Base-by-base conservation (phyloP, 208 protist species). In the Wallacemonas sp. region DNA sequence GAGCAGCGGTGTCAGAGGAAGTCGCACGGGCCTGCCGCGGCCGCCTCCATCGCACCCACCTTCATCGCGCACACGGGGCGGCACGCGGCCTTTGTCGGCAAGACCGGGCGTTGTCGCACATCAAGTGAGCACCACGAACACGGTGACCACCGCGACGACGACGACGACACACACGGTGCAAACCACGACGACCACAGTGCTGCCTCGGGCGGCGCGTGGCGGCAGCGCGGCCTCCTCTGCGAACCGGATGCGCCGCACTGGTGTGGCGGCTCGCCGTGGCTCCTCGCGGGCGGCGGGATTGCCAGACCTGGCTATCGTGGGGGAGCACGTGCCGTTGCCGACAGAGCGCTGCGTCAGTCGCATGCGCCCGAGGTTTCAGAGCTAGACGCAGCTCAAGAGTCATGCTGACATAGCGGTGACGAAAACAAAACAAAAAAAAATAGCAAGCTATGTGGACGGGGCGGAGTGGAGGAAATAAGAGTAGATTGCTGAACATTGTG, bases 381-480 rank as follows among this genome's bases (percentile, higher is more conserved):
- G 44, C 44, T 49, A 49, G 22, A 49, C 17, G 9, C n/a, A n/a
- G n/a, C n/a, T n/a, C n/a, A n/a, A n/a, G n/a, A n/a, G n/a, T n/a
- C n/a, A n/a, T n/a, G n/a, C n/a, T n/a, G n/a, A n/a, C n/a, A n/a
- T n/a, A n/a, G n/a, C n/a, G n/a, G n/a, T n/a, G n/a, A n/a, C n/a
- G n/a, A n/a, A n/a, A n/a, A n/a, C n/a, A n/a, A n/a, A n/a, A n/a
- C 0, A 49, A 49, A 49, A 49, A 49, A 19, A 49, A 49, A 49
- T 11, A 49, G 14, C 36, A 41, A n/a, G n/a, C 11, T n/a, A 41
- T 14, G 36, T 14, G 36, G 9, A 41, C n/a, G n/a, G n/a, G n/a
- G n/a, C n/a, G n/a, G n/a, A n/a, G n/a, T n/a, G n/a, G n/a, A n/a
- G n/a, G n/a, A n/a, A n/a, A n/a, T n/a, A n/a, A n/a, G n/a, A n/a